Percentiles rank a stretch among this genome's conserved stretches.
These are phyloP conservation scores for Lecanoromycetidae sp. DNA, from an alignment of 2,329 filamentous ascomycete genomes.

Conservation along the genomic window DNA sequence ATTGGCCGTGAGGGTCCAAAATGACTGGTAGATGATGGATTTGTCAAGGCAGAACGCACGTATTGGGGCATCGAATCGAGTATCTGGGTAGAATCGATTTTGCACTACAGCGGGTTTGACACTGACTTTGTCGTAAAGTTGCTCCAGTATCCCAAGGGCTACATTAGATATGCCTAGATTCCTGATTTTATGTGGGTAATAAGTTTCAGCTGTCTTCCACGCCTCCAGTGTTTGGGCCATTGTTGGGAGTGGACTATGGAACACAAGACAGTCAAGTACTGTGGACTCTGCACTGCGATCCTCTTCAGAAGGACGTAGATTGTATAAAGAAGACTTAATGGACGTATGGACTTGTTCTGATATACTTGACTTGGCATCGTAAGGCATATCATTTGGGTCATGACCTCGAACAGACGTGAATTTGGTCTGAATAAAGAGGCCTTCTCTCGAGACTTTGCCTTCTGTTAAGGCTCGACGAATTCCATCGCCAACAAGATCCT, in stretches of 20 bases:
- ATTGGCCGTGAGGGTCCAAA: conserved; percentile 50
- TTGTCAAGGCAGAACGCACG: conserved; percentile 44
- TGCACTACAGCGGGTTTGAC: conserved; percentile 56
- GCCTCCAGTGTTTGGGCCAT: conserved; percentile 46
- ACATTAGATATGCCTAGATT: conserved; percentile 66
- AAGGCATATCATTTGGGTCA: conserved; percentile 44
- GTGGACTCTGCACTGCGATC: conserved; percentile 26
- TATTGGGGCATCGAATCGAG: conserved; percentile 47
- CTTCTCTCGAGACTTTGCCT: conserved; percentile 44
- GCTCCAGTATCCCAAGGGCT: conserved; percentile 43
- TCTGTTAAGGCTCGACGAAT: conserved; percentile 49
- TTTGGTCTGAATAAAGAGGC: conserved; percentile 72
- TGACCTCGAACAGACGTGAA: conserved; percentile 57
- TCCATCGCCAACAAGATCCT: conserved; percentile 56
- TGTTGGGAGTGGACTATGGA: conserved; percentile 45
- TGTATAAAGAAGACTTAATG: conserved; percentile 52
- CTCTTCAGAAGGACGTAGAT: conserved; percentile 35
- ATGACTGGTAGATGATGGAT: conserved; percentile 45
- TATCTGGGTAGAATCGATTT: conserved; percentile 57
- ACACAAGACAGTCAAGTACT: conserved; percentile 47
- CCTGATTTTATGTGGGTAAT: conserved; percentile 52
- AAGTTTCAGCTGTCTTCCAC: conserved; percentile 54
- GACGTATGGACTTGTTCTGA: conserved; percentile 55
- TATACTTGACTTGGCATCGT: conserved; percentile 46
- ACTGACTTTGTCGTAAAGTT: conserved; percentile 36